These are phyloP conservation scores for Alternaria brassicicola DNA, from an alignment of 2,329 filamentous ascomycete genomes.

Conservation along the genomic window DNA sequence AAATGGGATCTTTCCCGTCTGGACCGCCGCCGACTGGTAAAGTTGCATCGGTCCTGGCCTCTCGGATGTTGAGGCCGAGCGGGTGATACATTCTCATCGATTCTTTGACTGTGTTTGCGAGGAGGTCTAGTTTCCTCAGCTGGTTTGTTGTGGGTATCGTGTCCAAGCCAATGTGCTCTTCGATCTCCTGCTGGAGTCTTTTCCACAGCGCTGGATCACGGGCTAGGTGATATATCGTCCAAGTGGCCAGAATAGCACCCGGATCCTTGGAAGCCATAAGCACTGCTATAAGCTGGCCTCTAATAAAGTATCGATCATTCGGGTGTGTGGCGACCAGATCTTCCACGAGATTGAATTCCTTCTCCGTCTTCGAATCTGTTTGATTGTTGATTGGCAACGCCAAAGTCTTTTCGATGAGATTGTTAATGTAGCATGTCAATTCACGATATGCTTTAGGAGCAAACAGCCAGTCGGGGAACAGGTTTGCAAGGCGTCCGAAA, in stretches of 20 bases:
- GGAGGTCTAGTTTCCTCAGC: slow-evolving; percentile 3
- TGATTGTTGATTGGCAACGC: slow-evolving; percentile 8
- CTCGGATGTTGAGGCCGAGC: slow-evolving; percentile 7
- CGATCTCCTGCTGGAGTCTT: slow-evolving; percentile 1
- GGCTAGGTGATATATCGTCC: slow-evolving; percentile 10
- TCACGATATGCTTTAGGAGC: slow-evolving; percentile 3
- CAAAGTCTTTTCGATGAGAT: slow-evolving; percentile 6
- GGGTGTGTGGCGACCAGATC: slow-evolving; percentile 7
- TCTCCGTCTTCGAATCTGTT: slow-evolving; percentile 2
- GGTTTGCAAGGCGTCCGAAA: slow-evolving; percentile 8
- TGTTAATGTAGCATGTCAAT: not conserved
- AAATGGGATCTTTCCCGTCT: slow-evolving; percentile 1
- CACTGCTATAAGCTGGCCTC: slow-evolving; percentile 6
- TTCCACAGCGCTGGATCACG: not conserved
- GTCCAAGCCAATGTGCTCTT: slow-evolving; percentile 9
- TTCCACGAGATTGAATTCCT: slow-evolving; percentile 6
- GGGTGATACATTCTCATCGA: slow-evolving; percentile 11
- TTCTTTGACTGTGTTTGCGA: slow-evolving; percentile 11
- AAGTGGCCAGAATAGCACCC: slow-evolving; percentile 5
- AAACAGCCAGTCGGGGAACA: slow-evolving; percentile 9
- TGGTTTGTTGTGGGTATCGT: not conserved
- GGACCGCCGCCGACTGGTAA: slow-evolving; percentile 5
- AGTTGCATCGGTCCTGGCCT: not conserved
- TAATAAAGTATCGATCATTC: slow-evolving; percentile 6
- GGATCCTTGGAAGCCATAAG: slow-evolving; percentile 10